These are phyloP conservation scores for Tilletia setariae DNA, from an alignment of 1,284 basidiomycete species.

Conservation along the genomic window DNA sequence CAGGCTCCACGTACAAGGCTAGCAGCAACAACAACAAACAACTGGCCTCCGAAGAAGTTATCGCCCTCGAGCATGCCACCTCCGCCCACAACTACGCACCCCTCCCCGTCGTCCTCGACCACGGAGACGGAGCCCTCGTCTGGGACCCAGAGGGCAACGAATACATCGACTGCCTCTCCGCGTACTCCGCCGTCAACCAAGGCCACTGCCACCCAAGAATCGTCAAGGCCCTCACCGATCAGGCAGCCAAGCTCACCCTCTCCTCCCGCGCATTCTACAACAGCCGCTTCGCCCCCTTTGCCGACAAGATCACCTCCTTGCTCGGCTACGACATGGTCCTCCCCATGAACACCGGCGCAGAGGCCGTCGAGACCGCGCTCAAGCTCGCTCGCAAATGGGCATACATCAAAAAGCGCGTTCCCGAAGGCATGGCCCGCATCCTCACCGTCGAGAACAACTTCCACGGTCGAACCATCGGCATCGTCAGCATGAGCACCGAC, in stretches of 20 bases:
- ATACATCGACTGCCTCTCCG: constrained; percentile 75
- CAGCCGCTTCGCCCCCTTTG: constrained; percentile 81
- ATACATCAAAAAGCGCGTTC: constrained; percentile 68
- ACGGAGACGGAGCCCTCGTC: constrained; percentile 82
- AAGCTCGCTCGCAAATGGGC: constrained; percentile 57
- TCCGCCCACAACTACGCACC: constrained; percentile 77
- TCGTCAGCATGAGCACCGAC: constrained; percentile 94
- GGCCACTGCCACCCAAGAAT: constrained; percentile 94
- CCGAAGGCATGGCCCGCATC: constrained; percentile 80
- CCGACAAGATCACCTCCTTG: constrained; percentile 76
- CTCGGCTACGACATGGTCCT: constrained; percentile 70
- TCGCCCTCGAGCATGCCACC: constrained; percentile 5
- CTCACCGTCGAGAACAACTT: constrained; percentile 87
- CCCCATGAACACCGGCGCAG: constrained; percentile 99
- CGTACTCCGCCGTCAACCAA: constrained; percentile 80
- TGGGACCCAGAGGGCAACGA: constrained; percentile 84
- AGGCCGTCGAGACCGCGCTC: constrained; percentile 86
- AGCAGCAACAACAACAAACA: constrained; percentile 4
- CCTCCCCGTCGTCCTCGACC: constrained; percentile 88
- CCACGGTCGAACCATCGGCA: constrained; percentile 87
- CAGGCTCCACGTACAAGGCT: background rate
- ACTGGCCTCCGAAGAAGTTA: background rate
- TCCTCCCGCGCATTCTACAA: constrained; percentile 97
- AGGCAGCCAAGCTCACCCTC: constrained; percentile 85
- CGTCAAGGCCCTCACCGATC: constrained; percentile 73